phyloP scores from a whole-genome alignment of 108 stramenopile species.

The Fragilariopsis cylindrus region DNA sequence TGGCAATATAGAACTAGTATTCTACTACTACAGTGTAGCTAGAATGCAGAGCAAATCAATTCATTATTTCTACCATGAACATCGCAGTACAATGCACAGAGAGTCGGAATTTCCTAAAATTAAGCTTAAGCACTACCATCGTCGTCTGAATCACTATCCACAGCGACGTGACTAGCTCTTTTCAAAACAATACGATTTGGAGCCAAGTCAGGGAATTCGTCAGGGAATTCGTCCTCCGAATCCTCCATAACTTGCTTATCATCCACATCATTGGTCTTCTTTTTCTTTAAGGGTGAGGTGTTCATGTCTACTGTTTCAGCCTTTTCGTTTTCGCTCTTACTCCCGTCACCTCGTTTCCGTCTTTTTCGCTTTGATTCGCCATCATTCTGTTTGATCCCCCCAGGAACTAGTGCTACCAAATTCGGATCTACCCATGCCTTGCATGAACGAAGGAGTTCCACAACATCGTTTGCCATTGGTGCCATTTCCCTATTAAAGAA shows the following conservation, averaged over 20 bases:
- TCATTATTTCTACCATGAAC: too few species aligned
- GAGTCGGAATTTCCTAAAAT: too few species aligned
- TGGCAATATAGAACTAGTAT: too few species aligned
- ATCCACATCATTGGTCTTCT: neutral
- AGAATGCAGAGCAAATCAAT: too few species aligned
- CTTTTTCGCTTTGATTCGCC: constrained; percentile 14
- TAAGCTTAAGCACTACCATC: neutral
- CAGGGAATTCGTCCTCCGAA: constrained; percentile 37
- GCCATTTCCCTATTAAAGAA: constrained; percentile 78
- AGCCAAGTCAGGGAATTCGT: constrained; percentile 47
- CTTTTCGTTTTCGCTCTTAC: neutral
- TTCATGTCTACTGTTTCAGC: neutral
- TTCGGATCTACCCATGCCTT: constrained; percentile 83
- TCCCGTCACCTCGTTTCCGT: neutral
- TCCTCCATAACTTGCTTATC: neutral
- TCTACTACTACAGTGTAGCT: too few species aligned
- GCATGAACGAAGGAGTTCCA: constrained; percentile 48
- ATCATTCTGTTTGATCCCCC: constrained; percentile 10
- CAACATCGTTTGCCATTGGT: constrained; percentile 63
- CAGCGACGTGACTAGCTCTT: constrained; percentile 57
- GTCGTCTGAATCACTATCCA: constrained; percentile 43
- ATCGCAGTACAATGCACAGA: too few species aligned
- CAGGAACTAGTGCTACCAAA: constrained; percentile 48
- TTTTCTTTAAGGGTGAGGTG: neutral
- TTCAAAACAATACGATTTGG: constrained; percentile 55